Evolutionary conservation across 768 basidiomycete genomes (phyloP).

Genomic region (Lyophyllum semitale): DNA sequence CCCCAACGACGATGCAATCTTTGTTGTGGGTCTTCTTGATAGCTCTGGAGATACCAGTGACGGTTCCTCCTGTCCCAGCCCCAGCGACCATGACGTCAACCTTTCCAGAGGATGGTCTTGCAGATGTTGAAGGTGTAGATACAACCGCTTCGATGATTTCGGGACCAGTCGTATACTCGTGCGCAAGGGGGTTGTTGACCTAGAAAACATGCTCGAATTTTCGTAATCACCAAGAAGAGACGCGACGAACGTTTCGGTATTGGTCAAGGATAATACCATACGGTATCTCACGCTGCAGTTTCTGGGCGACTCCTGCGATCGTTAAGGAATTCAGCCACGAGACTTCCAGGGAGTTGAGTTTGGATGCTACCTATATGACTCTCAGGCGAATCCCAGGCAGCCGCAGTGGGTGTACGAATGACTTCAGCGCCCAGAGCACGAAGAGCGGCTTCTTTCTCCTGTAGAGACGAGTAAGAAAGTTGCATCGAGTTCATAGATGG

Average conservation of each 20-base stretch:
- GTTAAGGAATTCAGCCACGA: constrained; percentile 89
- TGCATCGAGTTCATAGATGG: neutral
- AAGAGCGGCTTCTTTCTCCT: constrained; percentile 93
- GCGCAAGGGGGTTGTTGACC: constrained; percentile 87
- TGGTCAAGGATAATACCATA: constrained; percentile 92
- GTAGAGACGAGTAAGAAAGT: neutral
- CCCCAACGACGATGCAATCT: constrained; percentile 74
- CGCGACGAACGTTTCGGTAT: constrained; percentile 67
- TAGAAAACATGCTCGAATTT: constrained; percentile 26
- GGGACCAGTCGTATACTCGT: constrained; percentile 86
- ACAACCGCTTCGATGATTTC: constrained; percentile 85
- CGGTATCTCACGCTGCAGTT: constrained; percentile 76
- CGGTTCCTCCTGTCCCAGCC: constrained; percentile 94
- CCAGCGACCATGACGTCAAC: constrained; percentile 84
- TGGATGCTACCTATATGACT: constrained; percentile 85
- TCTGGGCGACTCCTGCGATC: constrained; percentile 83
- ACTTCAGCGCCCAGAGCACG: constrained; percentile 94
- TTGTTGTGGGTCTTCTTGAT: constrained; percentile 80
- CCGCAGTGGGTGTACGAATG: constrained; percentile 89
- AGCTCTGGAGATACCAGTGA: constrained; percentile 84
- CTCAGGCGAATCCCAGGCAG: constrained; percentile 85
- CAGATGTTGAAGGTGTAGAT: constrained; percentile 60
- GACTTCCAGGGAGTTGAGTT: constrained; percentile 32
- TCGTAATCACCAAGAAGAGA: neutral
- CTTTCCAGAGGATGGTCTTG: constrained; percentile 65